phyloP scores from a whole-genome alignment of 2,329 filamentous ascomycete genomes.

The Saccharata proteae region DNA sequence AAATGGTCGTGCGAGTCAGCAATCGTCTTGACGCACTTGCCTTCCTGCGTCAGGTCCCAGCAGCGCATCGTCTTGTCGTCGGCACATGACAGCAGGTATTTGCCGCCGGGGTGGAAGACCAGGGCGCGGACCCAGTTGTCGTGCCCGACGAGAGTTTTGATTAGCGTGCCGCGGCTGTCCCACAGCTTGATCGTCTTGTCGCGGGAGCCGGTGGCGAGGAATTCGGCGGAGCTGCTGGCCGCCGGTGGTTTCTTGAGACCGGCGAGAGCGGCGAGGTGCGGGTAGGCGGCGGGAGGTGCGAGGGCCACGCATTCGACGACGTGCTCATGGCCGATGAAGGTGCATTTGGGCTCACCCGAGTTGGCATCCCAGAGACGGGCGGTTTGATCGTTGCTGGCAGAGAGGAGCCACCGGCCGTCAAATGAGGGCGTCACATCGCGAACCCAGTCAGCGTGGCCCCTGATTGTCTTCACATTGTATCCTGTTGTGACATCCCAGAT shows the following conservation, averaged over 20 bases:
- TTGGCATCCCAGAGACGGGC: conserved; percentile 77
- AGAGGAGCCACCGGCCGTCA: conserved; percentile 74
- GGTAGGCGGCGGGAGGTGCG: conserved; percentile 67
- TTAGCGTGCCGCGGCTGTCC: conserved; percentile 71
- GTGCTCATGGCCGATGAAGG: conserved; percentile 78
- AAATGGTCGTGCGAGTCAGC: conserved; percentile 72
- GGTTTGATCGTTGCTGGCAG: conserved; percentile 71
- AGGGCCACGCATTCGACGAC: conserved; percentile 76
- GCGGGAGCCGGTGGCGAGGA: conserved; percentile 75
- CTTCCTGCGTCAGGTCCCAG: conserved; percentile 87
- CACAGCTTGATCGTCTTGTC: conserved; percentile 88
- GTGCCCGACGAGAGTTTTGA: conserved; percentile 76
- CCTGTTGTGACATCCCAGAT: conserved; percentile 93
- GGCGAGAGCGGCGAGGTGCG: conserved; percentile 63
- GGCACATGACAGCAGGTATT: conserved; percentile 72
- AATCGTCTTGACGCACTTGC: conserved; percentile 75
- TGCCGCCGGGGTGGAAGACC: conserved; percentile 83
- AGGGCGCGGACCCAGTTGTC: conserved; percentile 88
- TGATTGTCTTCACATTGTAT: conserved; percentile 82
- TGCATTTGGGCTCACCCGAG: conserved; percentile 61
- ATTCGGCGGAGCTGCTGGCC: conserved; percentile 65
- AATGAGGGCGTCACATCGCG: conserved; percentile 71
- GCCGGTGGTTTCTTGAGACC: conserved; percentile 74
- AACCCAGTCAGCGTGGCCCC: conserved; percentile 84
- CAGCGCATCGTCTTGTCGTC: conserved; percentile 90